A percentile compares a stretch with the other conserved stretches of the same genome.
phyloP scores from a whole-genome alignment of 2,329 filamentous ascomycete species.

The Colletotrichum cereale region DNA sequence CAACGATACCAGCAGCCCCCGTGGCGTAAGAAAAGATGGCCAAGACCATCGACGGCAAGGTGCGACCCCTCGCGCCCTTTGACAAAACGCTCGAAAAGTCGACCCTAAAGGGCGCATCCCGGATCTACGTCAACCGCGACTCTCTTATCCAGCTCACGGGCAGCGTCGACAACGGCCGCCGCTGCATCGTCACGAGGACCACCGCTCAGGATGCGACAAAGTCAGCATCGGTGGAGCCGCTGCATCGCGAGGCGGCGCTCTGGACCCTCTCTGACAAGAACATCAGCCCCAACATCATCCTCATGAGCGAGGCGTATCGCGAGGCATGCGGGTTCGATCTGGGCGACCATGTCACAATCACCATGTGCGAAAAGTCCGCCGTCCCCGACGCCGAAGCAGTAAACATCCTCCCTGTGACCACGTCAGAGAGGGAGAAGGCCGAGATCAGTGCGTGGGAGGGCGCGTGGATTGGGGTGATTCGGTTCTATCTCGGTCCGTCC shows the following conservation, averaged over 20 bases:
- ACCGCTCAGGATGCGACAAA: conserved; percentile 41
- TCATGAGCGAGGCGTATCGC: conserved; percentile 81
- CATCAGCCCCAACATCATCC: conserved; percentile 74
- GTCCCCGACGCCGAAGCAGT: conserved; percentile 70
- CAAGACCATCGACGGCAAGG: conserved; percentile 46
- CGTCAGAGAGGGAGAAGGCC: conserved; percentile 43
- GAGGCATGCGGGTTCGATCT: conserved; percentile 80
- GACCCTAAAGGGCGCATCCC: conserved; percentile 58
- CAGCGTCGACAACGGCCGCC: conserved; percentile 56
- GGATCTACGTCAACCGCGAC: conserved; percentile 63
- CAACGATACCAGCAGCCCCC: background rate
- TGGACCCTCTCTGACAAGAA: conserved; percentile 69
- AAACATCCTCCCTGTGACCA: conserved; percentile 24
- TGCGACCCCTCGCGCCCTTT: conserved; percentile 53
- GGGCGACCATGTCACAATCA: conserved; percentile 72
- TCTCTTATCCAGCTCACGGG: conserved; percentile 59
- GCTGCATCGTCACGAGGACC: conserved; percentile 56
- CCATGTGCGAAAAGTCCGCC: conserved; percentile 65
- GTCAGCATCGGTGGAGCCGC: conserved; percentile 38
- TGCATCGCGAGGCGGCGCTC: conserved; percentile 60
- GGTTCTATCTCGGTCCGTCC: conserved; percentile 30
- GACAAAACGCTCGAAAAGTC: conserved; percentile 57
- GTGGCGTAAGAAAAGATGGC: conserved; percentile 43
- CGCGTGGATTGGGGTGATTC: conserved; percentile 25
- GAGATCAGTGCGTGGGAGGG: conserved; percentile 51